phyloP scores from a whole-genome alignment of 345 rosid species.

The Luvunga scandens region DNA sequence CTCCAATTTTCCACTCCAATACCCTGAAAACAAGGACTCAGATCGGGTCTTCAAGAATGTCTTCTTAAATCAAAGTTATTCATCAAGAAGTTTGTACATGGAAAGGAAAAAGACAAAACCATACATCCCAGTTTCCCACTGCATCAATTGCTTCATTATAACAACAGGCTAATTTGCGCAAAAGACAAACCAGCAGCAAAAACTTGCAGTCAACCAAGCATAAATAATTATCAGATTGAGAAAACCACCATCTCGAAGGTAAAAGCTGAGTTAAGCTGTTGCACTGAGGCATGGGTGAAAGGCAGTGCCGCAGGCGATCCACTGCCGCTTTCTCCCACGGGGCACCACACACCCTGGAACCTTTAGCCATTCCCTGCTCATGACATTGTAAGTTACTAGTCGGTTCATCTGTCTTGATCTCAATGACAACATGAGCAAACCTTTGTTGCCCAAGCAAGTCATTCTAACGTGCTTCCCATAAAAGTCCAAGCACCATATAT shows the following conservation, averaged over 20 bases:
- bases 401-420: slow-evolving; percentile 90
- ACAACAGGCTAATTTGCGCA: slow-evolving; percentile 2
- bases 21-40: neutral
- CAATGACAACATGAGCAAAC: slow-evolving; percentile 90
- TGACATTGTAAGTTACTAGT: slow-evolving; percentile 69
- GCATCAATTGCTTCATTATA: slow-evolving; percentile 1
- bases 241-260: neutral
- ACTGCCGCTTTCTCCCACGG: slow-evolving; percentile 69
- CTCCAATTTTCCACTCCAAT: neutral
- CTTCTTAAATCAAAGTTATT: slow-evolving; percentile 20
- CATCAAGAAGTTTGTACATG: slow-evolving; percentile 26
- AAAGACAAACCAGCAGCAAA: slow-evolving; percentile 1
- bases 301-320: slow-evolving; percentile 94
- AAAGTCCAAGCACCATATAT: slow-evolving; percentile 98
- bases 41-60: neutral
- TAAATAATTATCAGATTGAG: neutral
- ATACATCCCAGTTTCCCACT: slow-evolving; percentile 1
- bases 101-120: slow-evolving; percentile 2
- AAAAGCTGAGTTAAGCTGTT: slow-evolving; percentile 39
- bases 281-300: slow-evolving; percentile 79
- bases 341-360: slow-evolving; percentile 84
- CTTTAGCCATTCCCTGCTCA: slow-evolving; percentile 76
- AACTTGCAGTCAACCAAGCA: slow-evolving; percentile 19
- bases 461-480: slow-evolving; percentile 98
- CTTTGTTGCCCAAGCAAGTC: slow-evolving; percentile 98